These are phyloP conservation scores for Brasilioporus rufonigricans DNA, from an alignment of 768 basidiomycete species.

Conservation along the genomic window DNA sequence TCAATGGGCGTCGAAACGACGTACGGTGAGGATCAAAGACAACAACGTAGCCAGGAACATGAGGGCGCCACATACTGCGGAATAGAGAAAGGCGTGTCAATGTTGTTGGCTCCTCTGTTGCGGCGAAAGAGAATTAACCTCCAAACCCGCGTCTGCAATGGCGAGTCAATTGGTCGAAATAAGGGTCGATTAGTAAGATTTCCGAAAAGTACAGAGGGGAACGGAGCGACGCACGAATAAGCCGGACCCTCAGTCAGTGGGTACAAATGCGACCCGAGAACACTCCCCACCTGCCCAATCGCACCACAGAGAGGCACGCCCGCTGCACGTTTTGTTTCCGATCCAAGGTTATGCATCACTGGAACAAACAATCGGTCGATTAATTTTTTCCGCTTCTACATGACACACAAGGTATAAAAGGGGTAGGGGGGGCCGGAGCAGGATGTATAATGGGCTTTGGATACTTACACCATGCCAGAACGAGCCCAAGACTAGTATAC, in stretches of 20 bases:
- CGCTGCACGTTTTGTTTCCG: slow-evolving; percentile 44
- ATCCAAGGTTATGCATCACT: slow-evolving; percentile 45
- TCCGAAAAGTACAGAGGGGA: neutral
- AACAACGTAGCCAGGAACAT: slow-evolving; percentile 23
- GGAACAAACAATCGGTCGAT: neutral
- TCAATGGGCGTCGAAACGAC: neutral
- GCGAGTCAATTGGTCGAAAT: neutral
- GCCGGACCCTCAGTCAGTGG: slow-evolving; percentile 39
- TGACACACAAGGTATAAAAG: neutral
- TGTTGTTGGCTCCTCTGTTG: neutral
- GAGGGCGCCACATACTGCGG: slow-evolving; percentile 19
- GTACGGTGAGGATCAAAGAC: slow-evolving; percentile 21
- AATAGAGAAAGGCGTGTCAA: neutral
- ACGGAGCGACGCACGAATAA: slow-evolving; percentile 31
- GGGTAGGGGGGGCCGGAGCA: neutral
- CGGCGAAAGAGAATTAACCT: neutral
- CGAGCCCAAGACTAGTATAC: slow-evolving; percentile 44
- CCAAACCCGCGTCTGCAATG: neutral
- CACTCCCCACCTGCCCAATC: slow-evolving; percentile 42
- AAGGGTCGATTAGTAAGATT: neutral
- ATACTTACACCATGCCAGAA: slow-evolving; percentile 47
- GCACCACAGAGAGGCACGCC: slow-evolving; percentile 42
- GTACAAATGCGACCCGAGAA: slow-evolving; percentile 42
- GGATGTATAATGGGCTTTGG: neutral
- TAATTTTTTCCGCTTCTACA: neutral